Conservation (phyloP, 768 basidiomycete species). For the Vararia minispora region DNA sequence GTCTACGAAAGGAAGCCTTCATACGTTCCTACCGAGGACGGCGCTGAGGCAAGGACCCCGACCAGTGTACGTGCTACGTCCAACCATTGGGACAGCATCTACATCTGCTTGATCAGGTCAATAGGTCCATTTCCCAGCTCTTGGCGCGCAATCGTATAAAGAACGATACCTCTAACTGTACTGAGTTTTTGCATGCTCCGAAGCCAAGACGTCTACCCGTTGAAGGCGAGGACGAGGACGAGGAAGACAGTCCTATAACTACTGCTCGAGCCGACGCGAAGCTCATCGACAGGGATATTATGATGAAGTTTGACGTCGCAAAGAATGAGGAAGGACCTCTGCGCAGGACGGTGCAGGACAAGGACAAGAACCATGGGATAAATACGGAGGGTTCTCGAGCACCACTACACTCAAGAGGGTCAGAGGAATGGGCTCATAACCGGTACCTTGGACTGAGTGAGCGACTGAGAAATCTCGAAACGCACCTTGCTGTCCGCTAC, state of each 20-base stretch:
- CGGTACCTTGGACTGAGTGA: slow-evolving; percentile 52
- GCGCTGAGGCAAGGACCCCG: slow-evolving; percentile 37
- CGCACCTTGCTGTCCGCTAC: slow-evolving; percentile 63
- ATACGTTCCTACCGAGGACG: slow-evolving; percentile 41
- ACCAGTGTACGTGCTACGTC: slow-evolving; percentile 37
- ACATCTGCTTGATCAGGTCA: slow-evolving; percentile 29
- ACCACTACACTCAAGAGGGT: neutral
- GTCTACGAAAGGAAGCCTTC: slow-evolving; percentile 64
- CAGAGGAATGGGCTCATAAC: slow-evolving; percentile 21
- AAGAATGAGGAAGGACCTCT: slow-evolving; percentile 75
- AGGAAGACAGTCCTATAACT: slow-evolving; percentile 43
- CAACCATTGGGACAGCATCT: neutral
- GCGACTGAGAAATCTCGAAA: slow-evolving; percentile 55
- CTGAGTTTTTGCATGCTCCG: slow-evolving; percentile 58
- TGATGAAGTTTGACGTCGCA: slow-evolving; percentile 85
- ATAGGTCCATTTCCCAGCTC: slow-evolving; percentile 59
- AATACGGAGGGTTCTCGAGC: neutral
- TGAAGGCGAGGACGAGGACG: slow-evolving; percentile 15
- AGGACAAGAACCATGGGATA: neutral
- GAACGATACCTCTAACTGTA: slow-evolving; percentile 67
- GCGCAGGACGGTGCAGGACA: slow-evolving; percentile 40
- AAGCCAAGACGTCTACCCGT: slow-evolving; percentile 32
- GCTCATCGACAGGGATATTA: slow-evolving; percentile 56
- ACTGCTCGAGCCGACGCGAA: slow-evolving; percentile 67
- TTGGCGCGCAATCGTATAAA: slow-evolving; percentile 60